Base-by-base conservation (phyloP, 2,329 filamentous ascomycete genomes). In the Trichoderma atrobrunneum region DNA sequence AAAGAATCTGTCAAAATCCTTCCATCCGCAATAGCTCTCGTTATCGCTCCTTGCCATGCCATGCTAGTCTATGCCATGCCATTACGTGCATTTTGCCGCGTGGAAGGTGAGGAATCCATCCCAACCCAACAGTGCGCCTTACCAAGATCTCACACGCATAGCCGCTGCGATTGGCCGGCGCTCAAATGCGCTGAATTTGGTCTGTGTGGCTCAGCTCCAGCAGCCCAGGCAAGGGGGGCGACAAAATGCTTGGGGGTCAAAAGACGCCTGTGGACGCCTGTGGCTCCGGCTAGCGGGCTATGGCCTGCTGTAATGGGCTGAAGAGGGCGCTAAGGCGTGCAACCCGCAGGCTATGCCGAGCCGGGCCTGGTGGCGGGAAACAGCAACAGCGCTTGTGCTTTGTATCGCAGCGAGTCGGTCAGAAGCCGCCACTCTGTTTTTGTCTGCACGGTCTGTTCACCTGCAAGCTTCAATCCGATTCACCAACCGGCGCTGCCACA, bases 311-410 rank as follows among this genome's bases (percentile, higher is more conserved):
- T 18, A 28, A 56, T 28, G 63, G 63, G 63, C 48, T 66, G 63
- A 36, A 56, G 10, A 24, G 39, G 63, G 48, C 63, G 63, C 63
- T 34, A 66, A 24, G 14, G 26, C 39, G 24, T 34, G 63, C 63
- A 54, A 18, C 65, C 48, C 21, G 54, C 26, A 61, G 57, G 36
- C 56, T 51, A 70, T n/a, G 67, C 57, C 59, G 18, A 21, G 14
- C 65, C 26, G 18, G 65, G 54, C 16, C 36, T 70, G 67, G 67
- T 70, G 67, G 67, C 67, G 67, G 67, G 36, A 59, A 56, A 51
- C 56, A 60, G 36, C 57, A 34, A 34, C 56, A 60, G 36, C 57
- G 28, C 57, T 11, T 62, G 30, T 34, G 43, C 43, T 21, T n/a
- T n/a, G 5, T 48, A 8, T 48, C 43, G 43, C 18, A 21, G n/a